Conservation (phyloP, 2,329 filamentous ascomycete genomes). For the Cytospora piceicola region DNA sequence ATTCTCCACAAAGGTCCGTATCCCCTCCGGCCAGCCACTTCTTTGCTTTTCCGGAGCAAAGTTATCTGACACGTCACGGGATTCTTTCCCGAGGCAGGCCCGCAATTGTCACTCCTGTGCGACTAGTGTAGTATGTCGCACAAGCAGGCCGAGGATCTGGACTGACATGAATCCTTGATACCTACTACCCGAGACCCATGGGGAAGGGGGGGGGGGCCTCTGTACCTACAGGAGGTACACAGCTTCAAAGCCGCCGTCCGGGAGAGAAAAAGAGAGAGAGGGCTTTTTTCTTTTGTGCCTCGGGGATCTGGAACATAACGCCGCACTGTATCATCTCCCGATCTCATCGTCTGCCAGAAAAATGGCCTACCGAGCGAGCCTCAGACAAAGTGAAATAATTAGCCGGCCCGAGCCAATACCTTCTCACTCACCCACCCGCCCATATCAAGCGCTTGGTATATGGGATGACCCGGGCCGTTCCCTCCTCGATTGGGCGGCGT, state of each 20-base stretch:
- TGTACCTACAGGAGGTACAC: neutral
- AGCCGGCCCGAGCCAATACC: neutral
- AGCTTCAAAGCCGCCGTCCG: neutral
- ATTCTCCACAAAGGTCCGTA: neutral
- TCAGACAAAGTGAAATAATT: neutral
- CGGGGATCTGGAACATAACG: neutral
- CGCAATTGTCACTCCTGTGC: conserved; percentile 10
- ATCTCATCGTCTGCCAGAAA: neutral
- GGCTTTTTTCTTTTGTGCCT: neutral
- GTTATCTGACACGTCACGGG: conserved; percentile 12
- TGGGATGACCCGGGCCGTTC: conserved; percentile 5
- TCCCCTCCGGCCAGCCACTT: conserved; percentile 17
- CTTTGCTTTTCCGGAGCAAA: neutral
- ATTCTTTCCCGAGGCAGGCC: conserved; percentile 17
- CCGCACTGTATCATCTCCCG: neutral
- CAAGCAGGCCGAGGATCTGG: conserved; percentile 21
- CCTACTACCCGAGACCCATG: conserved; percentile 19
- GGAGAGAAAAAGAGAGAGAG: neutral
- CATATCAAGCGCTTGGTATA: neutral
- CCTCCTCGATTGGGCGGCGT: conserved; percentile 3
- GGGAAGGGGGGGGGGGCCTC: neutral
- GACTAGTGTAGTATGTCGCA: conserved; percentile 15
- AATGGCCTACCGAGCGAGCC: neutral
- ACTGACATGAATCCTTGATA: conserved; percentile 19
- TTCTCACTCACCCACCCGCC: neutral